Base-by-base conservation (phyloP, 371 early-diverging fungal species). In the Rhizomucor miehei region DNA sequence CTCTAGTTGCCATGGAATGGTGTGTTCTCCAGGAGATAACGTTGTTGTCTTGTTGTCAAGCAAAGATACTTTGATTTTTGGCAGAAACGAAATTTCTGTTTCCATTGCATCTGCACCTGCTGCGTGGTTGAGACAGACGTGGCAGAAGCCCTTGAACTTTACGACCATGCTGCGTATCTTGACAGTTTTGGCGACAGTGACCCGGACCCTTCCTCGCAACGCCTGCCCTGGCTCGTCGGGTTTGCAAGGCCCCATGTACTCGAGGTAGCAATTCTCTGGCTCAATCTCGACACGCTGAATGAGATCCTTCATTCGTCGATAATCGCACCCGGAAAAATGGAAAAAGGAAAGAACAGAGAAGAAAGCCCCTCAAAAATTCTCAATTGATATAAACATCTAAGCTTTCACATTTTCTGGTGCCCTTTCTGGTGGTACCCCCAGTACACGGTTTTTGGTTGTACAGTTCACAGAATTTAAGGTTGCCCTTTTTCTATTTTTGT, bases 141-240 rank as follows among this genome's bases (percentile, higher is more conserved):
- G 58, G 35, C 65, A 62, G n/a, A 54, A 65, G 1, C 77, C 77
- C 57, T 76, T 76, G 46, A 76, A 76, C 49, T 76, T 76, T 44
- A 76, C 48, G 1, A 56, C 59, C 51, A 76, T 72, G 34, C 59
- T 57, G 1, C 64, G 52, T 19, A 76, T 63, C 48, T 76, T 76
- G 38, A 62, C 62, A n/a, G 73, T 38, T 38, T 60, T 67, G 14
- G 51, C 53, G 2, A 76, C 47, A 1, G 54, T 58, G 29, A 76
- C 44, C 17, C 47, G 44, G 0, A 69, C 66, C 43, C 66, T 51
- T 1, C 77, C 77, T 38, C 66, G 58, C n/a, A 76, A 52, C 11
- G 62, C 17, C 2, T 41, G 53, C 11, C 43, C 25, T 49, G 40
- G 50, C 21, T 17, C 57, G 41, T 45, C 49, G 37, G 62, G 17